These are phyloP conservation scores for Shiraia bambusicola DNA, from an alignment of 2,329 filamentous ascomycete species.

Conservation along the genomic window DNA sequence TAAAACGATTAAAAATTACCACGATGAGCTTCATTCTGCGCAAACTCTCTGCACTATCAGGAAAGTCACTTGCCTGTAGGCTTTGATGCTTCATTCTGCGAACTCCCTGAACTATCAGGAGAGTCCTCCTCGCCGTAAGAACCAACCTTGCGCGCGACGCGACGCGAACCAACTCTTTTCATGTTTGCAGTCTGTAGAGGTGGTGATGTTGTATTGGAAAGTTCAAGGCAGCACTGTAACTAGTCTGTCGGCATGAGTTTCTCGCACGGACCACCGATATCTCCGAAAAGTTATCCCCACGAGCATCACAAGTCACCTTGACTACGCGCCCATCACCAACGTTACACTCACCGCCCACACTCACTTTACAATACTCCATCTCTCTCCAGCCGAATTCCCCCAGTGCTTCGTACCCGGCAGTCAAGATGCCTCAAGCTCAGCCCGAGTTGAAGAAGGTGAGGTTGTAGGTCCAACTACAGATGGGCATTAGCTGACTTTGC, in stretches of 20 bases:
- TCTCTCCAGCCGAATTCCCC: slow-evolving; percentile 1
- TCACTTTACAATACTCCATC: not conserved
- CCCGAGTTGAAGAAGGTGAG: slow-evolving; percentile 96
- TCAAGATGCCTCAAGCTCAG: slow-evolving; percentile 94
- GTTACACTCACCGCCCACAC: slow-evolving; percentile 2
- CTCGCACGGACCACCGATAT: slow-evolving; percentile 16
- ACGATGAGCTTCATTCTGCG: slow-evolving; percentile 42
- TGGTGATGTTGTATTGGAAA: not conserved
- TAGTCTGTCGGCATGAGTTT: slow-evolving; percentile 16
- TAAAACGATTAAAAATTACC: slow-evolving; percentile 48
- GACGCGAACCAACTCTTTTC: slow-evolving; percentile 59
- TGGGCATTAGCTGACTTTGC: slow-evolving; percentile 21
- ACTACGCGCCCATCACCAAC: slow-evolving; percentile 7
- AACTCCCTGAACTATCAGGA: slow-evolving; percentile 31
- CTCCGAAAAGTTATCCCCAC: slow-evolving; percentile 23
- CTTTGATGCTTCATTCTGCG: slow-evolving; percentile 33
- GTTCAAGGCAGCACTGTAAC: slow-evolving; percentile 6
- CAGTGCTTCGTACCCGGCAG: slow-evolving; percentile 1
- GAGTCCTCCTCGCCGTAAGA: slow-evolving; percentile 61
- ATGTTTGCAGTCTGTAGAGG: slow-evolving; percentile 39
- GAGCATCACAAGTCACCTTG: slow-evolving; percentile 12
- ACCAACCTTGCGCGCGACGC: slow-evolving; percentile 77
- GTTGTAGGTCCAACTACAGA: not conserved
- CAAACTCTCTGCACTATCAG: no score
- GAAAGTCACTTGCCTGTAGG: slow-evolving; percentile 50